Base-by-base conservation (phyloP, 1,139 yeast genomes). In the Sugiyamaella japonica region DNA sequence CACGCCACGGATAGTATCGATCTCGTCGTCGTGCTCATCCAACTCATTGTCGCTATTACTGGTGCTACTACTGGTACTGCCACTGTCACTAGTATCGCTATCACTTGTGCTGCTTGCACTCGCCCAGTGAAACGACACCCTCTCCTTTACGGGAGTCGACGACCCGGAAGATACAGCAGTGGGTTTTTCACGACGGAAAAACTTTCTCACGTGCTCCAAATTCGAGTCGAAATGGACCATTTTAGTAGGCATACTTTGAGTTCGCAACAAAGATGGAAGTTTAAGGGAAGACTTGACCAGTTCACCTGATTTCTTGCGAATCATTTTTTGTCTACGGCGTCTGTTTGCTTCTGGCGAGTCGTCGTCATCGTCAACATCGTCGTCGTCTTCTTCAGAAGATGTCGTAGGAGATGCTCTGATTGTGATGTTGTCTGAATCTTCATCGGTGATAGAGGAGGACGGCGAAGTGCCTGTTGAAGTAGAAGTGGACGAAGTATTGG, bases 281-380 rank as follows among this genome's bases (percentile, higher is more conserved):
- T 85, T 86, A 53, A 89, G 75, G 23, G 89, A 84, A 3, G 91
- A 82, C 66, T 87, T 86, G 48, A 89, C 86, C 40, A 86, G 74
- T 66, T 89, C 96, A 23, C 95, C 95, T 3, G 89, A 82, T 70
- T 89, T 89, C 66, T 85, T 86, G 23, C 89, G 80, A 3, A 85
- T 77, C 49, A 86, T 65, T 66, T 38, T 54, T 7, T 40, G 48
- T 29, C 46, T 44, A 15, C 50, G 53, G 10, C 41, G 48, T 5
- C 20, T 36, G 20, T 40, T 49, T 15, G 58, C 54, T 34, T 37
- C 46, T 13, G 44, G 42, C 5, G 53, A 28, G 49, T 54, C 50
- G 32, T 46, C 50, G 40, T 43, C 41, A 17, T 34, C 45, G 16
- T 39, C 36, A 13, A 28, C 42, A 16, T 37, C 34, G 9, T 37